Evolutionary conservation across 2,329 filamentous ascomycete species (phyloP).

Genomic region (Cryphonectria naterciae): DNA sequence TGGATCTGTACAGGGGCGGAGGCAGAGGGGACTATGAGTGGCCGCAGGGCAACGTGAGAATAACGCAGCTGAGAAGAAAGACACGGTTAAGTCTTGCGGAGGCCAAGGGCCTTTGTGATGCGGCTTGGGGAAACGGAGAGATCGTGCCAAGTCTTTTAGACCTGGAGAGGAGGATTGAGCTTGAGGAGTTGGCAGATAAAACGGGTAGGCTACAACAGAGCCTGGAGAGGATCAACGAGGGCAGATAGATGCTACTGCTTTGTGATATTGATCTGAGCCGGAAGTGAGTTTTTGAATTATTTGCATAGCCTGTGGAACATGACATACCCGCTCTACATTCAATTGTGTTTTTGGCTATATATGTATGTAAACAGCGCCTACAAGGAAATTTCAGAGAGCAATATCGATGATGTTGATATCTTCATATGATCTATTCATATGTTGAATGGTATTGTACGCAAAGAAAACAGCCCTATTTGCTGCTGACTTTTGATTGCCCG

Average conservation of each 20-base stretch:
- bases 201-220: constrained; percentile 24
- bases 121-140: constrained; percentile 40
- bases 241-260: background rate
- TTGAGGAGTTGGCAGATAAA: constrained; percentile 28
- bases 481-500: background rate
- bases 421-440: background rate
- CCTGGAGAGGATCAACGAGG: constrained; percentile 7
- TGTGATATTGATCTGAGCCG: background rate
- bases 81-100: constrained; percentile 39
- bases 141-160: constrained; percentile 38
- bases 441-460: background rate
- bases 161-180: constrained; percentile 35
- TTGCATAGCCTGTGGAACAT: background rate
- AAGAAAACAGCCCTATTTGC: background rate
- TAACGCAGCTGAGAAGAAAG: constrained; percentile 21
- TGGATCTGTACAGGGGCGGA: constrained; percentile 40
- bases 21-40: constrained; percentile 30
- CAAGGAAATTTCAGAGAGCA: background rate
- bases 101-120: constrained; percentile 43
- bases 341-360: background rate
- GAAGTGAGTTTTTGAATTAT: background rate
- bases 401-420: background rate
- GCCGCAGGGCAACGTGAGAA: constrained; percentile 26
- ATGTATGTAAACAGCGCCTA: background rate
- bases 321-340: constrained; percentile 6